A percentile compares a stretch with the other conserved stretches of the same genome.
Conservation (phyloP, 1,284 basidiomycete genomes). For the Ustilago bromivora region DNA sequence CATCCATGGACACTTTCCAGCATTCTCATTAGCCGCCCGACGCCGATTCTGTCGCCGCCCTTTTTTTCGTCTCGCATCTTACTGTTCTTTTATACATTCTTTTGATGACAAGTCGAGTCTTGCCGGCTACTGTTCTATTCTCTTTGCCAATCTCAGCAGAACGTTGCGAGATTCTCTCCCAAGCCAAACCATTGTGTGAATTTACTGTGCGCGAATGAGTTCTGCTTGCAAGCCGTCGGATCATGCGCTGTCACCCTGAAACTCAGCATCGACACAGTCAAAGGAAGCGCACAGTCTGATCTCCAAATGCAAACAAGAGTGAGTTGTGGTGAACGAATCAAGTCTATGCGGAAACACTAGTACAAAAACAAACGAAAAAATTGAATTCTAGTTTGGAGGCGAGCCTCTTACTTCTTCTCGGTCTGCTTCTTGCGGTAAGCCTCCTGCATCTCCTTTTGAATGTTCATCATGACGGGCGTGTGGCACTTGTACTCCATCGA, state of each 20-base stretch:
- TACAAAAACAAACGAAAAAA: conserved; percentile 16
- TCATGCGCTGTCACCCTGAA: neutral
- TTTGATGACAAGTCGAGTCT: conserved; percentile 15
- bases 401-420: conserved; percentile 41
- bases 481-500: conserved; percentile 92
- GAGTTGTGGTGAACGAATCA: conserved; percentile 29
- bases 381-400: neutral
- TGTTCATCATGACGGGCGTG: conserved; percentile 85
- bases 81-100: conserved; percentile 5
- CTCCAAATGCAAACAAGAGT: conserved; percentile 5
- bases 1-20: neutral
- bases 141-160: neutral
- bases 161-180: neutral
- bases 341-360: conserved; percentile 22
- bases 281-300: neutral
- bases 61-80: neutral
- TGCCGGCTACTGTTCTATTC: neutral
- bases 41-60: neutral
- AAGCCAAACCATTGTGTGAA: neutral
- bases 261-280: neutral
- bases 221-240: neutral
- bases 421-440: conserved; percentile 63
- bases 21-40: neutral
- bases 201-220: neutral
- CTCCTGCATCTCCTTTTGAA: conserved; percentile 85